Evolutionary conservation across 352 stramenopile genomes (phyloP), one percentile per base, ranked within the genome.

Genomic region (Pythium myriotylum): DNA sequence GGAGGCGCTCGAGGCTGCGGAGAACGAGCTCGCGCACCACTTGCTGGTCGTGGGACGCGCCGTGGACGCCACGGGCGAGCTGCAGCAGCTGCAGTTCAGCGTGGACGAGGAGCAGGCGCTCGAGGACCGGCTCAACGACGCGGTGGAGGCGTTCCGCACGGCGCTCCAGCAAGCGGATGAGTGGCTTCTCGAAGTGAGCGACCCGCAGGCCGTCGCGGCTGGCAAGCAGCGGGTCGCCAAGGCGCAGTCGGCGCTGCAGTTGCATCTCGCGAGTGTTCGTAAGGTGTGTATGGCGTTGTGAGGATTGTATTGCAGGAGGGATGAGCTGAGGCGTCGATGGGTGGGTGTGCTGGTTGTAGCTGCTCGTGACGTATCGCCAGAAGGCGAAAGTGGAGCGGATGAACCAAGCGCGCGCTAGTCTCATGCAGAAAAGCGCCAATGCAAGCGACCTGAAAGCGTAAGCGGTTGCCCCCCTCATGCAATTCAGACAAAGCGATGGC

Each of bases 361-460:
- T 76, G 13, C 68, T 91, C 2, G 68, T 90, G 57, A 64, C 70
- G 46, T 92, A 91, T 64, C 70, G 76, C 12, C 72, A 91, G 33
- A 74, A 77, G 37, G 79, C 79, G 16, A 90, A 91, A 62, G 33
- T 65, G 14, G 76, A 89, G 67, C 69, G 81, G 6, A 51, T 88
- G 17, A 74, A 88, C 42, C 74, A 82, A 37, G 70, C 80, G 27
- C 77, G 79, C 8, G 51, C 55, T 0, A 85, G 66, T 14, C 59
- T 92, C 14, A 70, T 91, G 59, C 54, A 68, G 9, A 68, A 71
- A 17, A 67, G 62, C n/a, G 45, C 24, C 20, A 17, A 20, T 10
- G 16, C 10, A 48, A 26, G 57, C 47, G 22, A 50, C 39, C 42
- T 62, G 41, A 73, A 67, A 22, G 47, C 56, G 68, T 73, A 67